Evolutionary conservation across 345 rosid genomes (phyloP), one percentile per base, ranked within the genome.

Genomic region (Draba incana): DNA sequence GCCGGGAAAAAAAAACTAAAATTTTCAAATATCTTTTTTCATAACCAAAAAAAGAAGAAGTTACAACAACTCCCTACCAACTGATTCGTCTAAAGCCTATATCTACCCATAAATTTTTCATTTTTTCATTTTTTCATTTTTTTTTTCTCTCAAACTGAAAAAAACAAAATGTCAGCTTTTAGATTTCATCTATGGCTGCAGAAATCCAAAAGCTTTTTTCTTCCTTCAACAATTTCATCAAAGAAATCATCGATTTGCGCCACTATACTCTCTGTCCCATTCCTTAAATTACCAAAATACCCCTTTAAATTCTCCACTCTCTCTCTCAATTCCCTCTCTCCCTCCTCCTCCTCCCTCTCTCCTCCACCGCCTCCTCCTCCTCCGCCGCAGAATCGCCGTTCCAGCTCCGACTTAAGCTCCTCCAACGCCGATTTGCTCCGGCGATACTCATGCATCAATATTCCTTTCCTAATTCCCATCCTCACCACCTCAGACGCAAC

Each of bases 211-310:
- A 88, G 88, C 74, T 80, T 83, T 81, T 86, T 84, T 51, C 97
- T 86, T 50, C 90, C 96, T 71, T 90, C 93, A 71, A 90, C 93
- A 64, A 88, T 88, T 71, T 92, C 97, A 78, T 92, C 92, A 70
- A 88, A 83, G 81, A 92, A 83, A 82, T 88, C 96, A 83, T 92
- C 98, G 71, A 92, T 79, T 66, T 90, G 90, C 27, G 82, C 83
- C 73, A 82, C 78, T 23, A 85, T 77, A 48, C 77, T 74, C 73
- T 92, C 95, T 71, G 81, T 84, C 72, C 97, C 92, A 77, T 77
- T 67, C 65, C 85, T 80, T 81, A 89, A 69, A 74, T 81, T 42
- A 68, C 91, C 85, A 68, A 92, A 84, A 45, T 85, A 82, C 33
- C 75, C 78, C 79, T 80, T 84, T 58, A 92, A 52, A 33, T 71